Evolutionary conservation across 495 filamentous ascomycete genomes (phyloP), one percentile per base, ranked within the genome.

Genomic region (Xylaria castorea): DNA sequence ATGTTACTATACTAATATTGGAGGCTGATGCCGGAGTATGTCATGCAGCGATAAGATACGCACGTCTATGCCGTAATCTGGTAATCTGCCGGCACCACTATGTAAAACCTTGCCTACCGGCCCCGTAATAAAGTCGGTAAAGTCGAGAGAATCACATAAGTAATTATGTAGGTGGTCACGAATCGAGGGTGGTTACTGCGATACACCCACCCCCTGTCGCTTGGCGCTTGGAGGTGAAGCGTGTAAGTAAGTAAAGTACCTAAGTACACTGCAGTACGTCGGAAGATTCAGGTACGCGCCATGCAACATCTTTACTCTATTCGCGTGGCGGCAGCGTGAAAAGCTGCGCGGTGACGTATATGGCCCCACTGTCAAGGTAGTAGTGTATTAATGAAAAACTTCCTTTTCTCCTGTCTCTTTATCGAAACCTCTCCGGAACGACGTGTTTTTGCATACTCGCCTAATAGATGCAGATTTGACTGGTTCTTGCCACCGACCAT

Each of bases 321-420:
- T 62, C 44, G 30, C 68, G 55, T 53, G n/a, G 30, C 57, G 42
- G 32, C 68, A 38, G 68, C 68, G 57, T 63, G 40, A 63, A 12
- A 20, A n/a, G 27, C 68, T 70, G 68, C 68, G 40, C 0, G 4
- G 55, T 70, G 68, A 70, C 68, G 68, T 70, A 50, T 12, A 50
- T n/a, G 36, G 50, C 36, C 50, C 27, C 27, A 67, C 61, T 1
- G 5, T 38, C 14, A 5, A 40, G n/a, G n/a, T n/a, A n/a, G n/a
- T n/a, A n/a, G 34, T 36, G 20, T 27, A 44, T 38, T 25, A 11
- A 11, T 36, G 64, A 25, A 53, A 67, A 40, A 50, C 25, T n/a
- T 44, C 40, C 14, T 48, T 50, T 46, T 32, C 9, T 14, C 25
- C 5, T 5, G 11, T n/a, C 63, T 25, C 5, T 62, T 6, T 25